A percentile compares a stretch with the other conserved stretches of the same genome.
These are phyloP conservation scores for Yamadazyma endophytica DNA, from an alignment of 805 yeast genomes.

Conservation along the genomic window DNA sequence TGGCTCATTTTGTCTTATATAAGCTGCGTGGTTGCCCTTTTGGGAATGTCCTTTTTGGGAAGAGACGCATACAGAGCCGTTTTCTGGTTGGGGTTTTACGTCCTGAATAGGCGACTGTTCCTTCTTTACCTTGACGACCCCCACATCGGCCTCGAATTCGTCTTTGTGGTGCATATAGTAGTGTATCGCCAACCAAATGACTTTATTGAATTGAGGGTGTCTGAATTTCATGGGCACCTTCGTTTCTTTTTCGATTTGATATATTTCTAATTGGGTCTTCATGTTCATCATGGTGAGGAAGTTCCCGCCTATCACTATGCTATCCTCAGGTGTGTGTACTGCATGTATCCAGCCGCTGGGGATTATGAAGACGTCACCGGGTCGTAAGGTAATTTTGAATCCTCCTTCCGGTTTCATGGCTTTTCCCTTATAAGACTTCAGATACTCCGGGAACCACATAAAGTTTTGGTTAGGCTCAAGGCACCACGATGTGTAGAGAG, in stretches of 20 bases:
- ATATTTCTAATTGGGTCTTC: constrained; percentile 57
- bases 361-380: constrained; percentile 75
- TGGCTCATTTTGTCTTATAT: too few species aligned
- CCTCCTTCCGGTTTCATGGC: constrained; percentile 35
- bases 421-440: constrained; percentile 26
- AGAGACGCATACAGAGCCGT: too few species aligned
- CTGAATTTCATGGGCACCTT: constrained; percentile 72
- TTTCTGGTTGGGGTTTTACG: too few species aligned
- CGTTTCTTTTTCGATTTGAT: constrained; percentile 59
- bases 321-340: constrained; percentile 77
- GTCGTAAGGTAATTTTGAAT: constrained; percentile 45
- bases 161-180: constrained; percentile 28
- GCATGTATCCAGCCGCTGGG: constrained; percentile 96
- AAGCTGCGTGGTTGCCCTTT: too few species aligned
- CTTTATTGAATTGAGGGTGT: constrained; percentile 70
- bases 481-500: constrained; percentile 71
- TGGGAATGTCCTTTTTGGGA: too few species aligned
- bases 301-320: constrained; percentile 85
- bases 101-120: too few species aligned
- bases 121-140: too few species aligned
- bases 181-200: constrained; percentile 65
- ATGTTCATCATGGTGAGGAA: constrained; percentile 66
- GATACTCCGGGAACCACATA: constrained; percentile 59
- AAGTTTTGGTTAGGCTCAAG: constrained; percentile 55
- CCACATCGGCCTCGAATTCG: constrained; percentile 17